Conservation (phyloP, 768 basidiomycete genomes). For the Bullera alba region DNA sequence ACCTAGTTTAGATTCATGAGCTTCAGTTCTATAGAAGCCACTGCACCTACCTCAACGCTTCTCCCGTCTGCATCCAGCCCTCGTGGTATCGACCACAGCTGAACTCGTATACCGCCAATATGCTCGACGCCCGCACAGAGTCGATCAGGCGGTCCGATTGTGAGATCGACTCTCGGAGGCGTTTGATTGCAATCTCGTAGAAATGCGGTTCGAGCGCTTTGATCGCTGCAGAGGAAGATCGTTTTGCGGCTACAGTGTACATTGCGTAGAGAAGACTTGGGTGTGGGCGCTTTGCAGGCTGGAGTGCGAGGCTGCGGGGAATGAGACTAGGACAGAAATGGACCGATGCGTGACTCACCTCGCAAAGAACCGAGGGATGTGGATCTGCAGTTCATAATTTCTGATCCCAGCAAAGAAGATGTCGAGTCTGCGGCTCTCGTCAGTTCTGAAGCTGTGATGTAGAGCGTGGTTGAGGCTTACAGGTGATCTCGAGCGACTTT, state of each 20-base stretch:
- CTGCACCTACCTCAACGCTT: conserved; percentile 23
- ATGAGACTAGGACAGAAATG: not conserved
- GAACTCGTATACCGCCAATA: conserved; percentile 35
- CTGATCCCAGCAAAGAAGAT: conserved; percentile 32
- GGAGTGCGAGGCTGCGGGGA: conserved; percentile 23
- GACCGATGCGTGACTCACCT: conserved; percentile 13
- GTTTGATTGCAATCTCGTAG: conserved; percentile 22
- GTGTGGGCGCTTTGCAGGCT: conserved; percentile 31
- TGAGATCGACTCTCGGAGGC: conserved; percentile 27
- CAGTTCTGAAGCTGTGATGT: not conserved
- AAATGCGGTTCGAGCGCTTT: conserved; percentile 30
- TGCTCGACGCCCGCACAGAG: conserved; percentile 25
- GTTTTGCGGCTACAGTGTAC: conserved; percentile 31
- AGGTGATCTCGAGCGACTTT: conserved; percentile 36
- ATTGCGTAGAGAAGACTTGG: conserved; percentile 37
- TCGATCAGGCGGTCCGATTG: conserved; percentile 30
- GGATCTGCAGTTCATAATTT: conserved; percentile 29
- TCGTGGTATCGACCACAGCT: conserved; percentile 33
- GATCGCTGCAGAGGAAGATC: conserved; percentile 25
- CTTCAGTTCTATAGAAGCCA: not conserved
- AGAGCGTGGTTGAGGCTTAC: conserved; percentile 13
- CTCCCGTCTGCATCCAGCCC: conserved; percentile 35
- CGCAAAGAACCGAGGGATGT: conserved; percentile 36
- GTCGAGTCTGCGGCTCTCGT: conserved; percentile 19
- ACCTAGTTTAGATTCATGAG: conserved; percentile 9